Evolutionary conservation across 2,329 filamentous ascomycete genomes (phyloP).

Genomic region (Alternaria rosae): DNA sequence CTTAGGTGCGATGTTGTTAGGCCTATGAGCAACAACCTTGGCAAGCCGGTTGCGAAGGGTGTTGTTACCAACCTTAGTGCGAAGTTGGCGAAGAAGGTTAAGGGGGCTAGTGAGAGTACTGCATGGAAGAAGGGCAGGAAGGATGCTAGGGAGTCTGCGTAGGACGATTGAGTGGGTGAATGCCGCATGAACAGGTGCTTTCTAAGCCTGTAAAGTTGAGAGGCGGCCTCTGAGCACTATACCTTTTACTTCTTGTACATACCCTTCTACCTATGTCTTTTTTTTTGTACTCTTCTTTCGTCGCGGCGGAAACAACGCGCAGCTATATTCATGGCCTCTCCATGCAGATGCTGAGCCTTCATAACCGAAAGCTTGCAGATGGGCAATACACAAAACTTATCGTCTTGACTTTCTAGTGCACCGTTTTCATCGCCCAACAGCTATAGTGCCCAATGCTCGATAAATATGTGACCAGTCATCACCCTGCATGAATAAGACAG

Average conservation of each 20-base stretch:
- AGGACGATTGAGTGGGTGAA: rapidly evolving
- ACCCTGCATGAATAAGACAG: too few species aligned
- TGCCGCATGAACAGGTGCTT: not conserved
- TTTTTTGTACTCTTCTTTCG: not conserved
- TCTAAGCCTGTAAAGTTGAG: not conserved
- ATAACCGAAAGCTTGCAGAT: too few species aligned
- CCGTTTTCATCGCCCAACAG: too few species aligned
- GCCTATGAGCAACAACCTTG: conserved; percentile 19
- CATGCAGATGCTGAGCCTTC: too few species aligned
- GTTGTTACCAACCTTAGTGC: conserved; percentile 13
- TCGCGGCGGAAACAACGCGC: too few species aligned
- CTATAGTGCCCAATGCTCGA: too few species aligned
- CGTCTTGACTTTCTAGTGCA: too few species aligned
- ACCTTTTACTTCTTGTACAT: too few species aligned
- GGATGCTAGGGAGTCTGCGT: not conserved
- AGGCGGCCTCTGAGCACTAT: not conserved
- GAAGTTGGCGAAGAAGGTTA: conserved; percentile 11
- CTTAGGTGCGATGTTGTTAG: conserved; percentile 16
- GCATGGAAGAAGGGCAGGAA: not conserved
- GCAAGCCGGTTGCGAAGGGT: conserved; percentile 12
- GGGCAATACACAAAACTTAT: too few species aligned
- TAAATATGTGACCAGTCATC: too few species aligned
- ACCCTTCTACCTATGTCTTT: not conserved
- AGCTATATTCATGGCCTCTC: too few species aligned
- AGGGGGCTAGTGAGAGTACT: conserved; percentile 8